Base-by-base conservation (phyloP, 352 stramenopile genomes). In the Globisporangium middletonii region DNA sequence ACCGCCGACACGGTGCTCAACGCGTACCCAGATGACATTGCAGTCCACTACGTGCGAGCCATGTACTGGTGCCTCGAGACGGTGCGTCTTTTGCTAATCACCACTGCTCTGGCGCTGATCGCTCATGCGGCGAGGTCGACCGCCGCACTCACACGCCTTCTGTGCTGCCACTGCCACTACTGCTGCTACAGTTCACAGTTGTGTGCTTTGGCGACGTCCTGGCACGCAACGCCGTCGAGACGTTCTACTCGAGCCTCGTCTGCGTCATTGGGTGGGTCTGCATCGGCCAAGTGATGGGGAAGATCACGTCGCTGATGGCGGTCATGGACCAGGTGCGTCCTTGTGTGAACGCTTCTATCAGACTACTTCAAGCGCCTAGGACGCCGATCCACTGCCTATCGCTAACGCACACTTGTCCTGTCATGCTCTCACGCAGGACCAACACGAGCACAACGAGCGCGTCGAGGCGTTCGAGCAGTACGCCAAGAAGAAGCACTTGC, bases 401-500 rank as follows among this genome's bases (percentile, higher is more conserved):
- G 16, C 28, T 42, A 12, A 13, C 44, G 4, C 19, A 5, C 9
- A 43, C 5, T 8, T 35, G 16, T 23, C 23, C 23, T 23, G 23
- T 23, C 23, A 6, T 50, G 18, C 23, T 9, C 13, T 19, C 41
- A 18, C 13, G 18, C 30, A 63, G 62, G 55, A 64, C 27, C 30
- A 50, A 19, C 51, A 65, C 5, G 64, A 71, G 38, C 53, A 68
- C 48, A 54, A 60, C 12, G 64, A 64, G 45, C 60, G 59, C 15
- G 60, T 71, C n/a, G 51, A 71, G 35, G 62, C 62, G 18, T 71
- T 71, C 50, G 60, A 71, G 11, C 55, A 68, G 38, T 71, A 68
- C 48, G 60, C 60, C 6, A 69, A 66, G 45, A 64, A 58, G 23
- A 57, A 59, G 19, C 54, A 53, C 7, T 38, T 71, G 35, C 64